Conservation (phyloP, 2,329 filamentous ascomycete species). For the Dactylellina haptotyla region DNA sequence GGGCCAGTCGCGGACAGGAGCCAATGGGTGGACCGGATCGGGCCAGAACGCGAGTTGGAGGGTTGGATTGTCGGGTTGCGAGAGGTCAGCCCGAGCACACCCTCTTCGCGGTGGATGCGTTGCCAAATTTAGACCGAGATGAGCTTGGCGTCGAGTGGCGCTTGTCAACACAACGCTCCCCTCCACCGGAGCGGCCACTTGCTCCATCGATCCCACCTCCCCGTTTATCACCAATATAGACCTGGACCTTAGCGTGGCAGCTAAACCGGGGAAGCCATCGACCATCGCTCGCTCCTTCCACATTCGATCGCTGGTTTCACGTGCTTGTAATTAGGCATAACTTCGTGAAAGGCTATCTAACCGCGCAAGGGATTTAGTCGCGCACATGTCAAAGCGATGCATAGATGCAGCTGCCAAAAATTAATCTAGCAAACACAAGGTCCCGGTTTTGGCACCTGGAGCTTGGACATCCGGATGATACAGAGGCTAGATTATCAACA, state of each 20-base stretch:
- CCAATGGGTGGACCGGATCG: slow-evolving; percentile 23
- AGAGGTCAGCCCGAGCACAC: slow-evolving; percentile 50
- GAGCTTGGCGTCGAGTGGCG: slow-evolving; percentile 38
- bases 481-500: background rate
- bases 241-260: background rate
- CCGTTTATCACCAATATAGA: background rate
- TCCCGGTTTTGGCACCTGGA: background rate
- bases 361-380: slow-evolving; percentile 29
- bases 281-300: background rate
- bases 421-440: background rate
- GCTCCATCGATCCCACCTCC: background rate
- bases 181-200: background rate
- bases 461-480: too few relatives aligned
- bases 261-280: background rate
- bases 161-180: slow-evolving; percentile 22
- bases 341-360: background rate
- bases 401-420: slow-evolving; percentile 21
- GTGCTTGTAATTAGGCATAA: slow-evolving; percentile 23
- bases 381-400: slow-evolving; percentile 26
- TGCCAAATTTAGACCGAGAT: slow-evolving; percentile 46
- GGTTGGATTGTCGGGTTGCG: background rate
- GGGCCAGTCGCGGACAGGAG: background rate
- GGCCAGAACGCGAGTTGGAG: too few relatives aligned
- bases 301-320: slow-evolving; percentile 12
- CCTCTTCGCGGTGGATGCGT: slow-evolving; percentile 11